Evolutionary conservation across 257 asterid species (phyloP).

Genomic region (Solanum piurae): DNA sequence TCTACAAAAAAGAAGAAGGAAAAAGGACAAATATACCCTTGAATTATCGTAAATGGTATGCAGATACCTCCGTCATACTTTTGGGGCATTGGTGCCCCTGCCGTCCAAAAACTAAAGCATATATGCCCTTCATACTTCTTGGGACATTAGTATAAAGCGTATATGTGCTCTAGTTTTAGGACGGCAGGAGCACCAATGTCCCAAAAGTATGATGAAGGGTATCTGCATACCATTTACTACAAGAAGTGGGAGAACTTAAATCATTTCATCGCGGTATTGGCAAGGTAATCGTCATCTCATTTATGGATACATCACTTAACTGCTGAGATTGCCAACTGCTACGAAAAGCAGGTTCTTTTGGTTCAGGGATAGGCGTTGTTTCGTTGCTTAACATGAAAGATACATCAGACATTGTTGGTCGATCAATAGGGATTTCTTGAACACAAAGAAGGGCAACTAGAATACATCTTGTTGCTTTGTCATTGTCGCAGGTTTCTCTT

Average conservation of each 20-base stretch:
- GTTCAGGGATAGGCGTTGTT: slow-evolving; percentile 1
- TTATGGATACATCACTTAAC: neutral
- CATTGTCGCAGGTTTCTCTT: neutral
- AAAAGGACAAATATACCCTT: too few relatives aligned
- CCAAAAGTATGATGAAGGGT: too few relatives aligned
- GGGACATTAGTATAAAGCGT: too few relatives aligned
- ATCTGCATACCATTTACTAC: neutral
- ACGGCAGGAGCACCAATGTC: too few relatives aligned
- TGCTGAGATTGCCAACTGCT: neutral
- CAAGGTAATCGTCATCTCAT: neutral
- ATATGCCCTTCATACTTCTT: too few relatives aligned
- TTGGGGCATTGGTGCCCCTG: too few relatives aligned
- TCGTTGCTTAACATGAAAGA: slow-evolving; percentile 11
- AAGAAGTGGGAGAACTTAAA: neutral
- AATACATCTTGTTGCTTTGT: neutral
- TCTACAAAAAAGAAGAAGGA: neutral
- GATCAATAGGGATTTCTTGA: slow-evolving; percentile 12
- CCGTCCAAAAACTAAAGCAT: too few relatives aligned
- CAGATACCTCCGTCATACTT: too few relatives aligned
- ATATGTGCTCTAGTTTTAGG: too few relatives aligned
- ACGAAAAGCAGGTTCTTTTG: slow-evolving; percentile 12
- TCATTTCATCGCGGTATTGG: neutral
- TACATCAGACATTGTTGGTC: slow-evolving; percentile 20
- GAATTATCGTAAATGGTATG: too few relatives aligned
- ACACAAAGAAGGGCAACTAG: slow-evolving; percentile 20